Evolutionary conservation across 2,329 filamentous ascomycete species (phyloP), one percentile per base, ranked within the genome.

Genomic region (Phaeoacremonium minimum): DNA sequence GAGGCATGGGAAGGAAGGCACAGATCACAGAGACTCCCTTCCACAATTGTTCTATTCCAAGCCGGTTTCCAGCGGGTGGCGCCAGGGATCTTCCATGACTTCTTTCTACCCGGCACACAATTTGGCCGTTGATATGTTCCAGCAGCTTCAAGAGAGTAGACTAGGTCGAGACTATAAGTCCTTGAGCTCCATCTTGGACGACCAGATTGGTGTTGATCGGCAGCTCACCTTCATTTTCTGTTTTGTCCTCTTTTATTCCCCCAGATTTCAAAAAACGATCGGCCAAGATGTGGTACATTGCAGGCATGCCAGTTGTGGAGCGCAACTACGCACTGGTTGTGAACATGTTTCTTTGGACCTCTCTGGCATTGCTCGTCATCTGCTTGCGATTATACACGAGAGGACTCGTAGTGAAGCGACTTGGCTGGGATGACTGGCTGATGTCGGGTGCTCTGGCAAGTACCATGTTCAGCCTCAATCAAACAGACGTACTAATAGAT

Each of bases 351-450:
- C 15, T 49, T 12, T 51, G 45, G 33, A 47, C 48, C 18, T 20
- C 33, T 8, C 31, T 51, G 14, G 44, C 47, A 13, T 41, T 51
- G 7, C 16, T 45, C 20, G 17, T 46, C 8, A 44, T 51, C 16
- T 30, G 36, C 7, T 26, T 45, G 18, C 33, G 48, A 15, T 7
- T 50, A 7, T 35, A 34, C 18, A 48, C 48, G 7, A 37, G 48
- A 29, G 18, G 19, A 6, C 20, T 49, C 13, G 13, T 51, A 15
- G 31, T 51, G 8, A 43, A 40, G 19, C 45, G 42, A 14, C 16
- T 44, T 12, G 48, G 48, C 9, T 41, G 32, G 12, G 48, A 51
- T 17, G 48, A 51, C 18, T 42, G 17, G 6, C 34, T 49, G 4
- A 51, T 51, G 20, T 32, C 38, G 7, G 22, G 30, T 5, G 37